Base-by-base conservation (phyloP, 2,329 filamentous ascomycete species). In the Nemania bipapillata region DNA sequence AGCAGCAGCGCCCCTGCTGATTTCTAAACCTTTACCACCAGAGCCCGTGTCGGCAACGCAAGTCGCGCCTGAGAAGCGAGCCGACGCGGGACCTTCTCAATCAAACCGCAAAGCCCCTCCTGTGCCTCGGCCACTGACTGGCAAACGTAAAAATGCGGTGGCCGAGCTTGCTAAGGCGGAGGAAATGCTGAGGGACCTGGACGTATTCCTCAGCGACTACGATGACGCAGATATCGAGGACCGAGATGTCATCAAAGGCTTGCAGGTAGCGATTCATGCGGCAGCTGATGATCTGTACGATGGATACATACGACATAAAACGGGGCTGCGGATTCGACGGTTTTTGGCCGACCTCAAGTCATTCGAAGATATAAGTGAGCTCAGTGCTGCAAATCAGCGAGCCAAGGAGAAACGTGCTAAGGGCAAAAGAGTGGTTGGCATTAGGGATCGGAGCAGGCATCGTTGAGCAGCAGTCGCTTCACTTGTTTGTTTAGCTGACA, bases 281-380 rank as follows among this genome's bases (percentile, higher is more conserved):
- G 86, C 86, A 4, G 87, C 86, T 57, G 84, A 89, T 63, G 83
- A 86, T 63, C 78, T 83, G 40, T 81, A 88, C 1, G 86, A 89
- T 73, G 81, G 81, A 0, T 84, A 84, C 75, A 84, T 89, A 62
- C 79, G 82, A 30, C 78, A 83, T 24, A 82, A 83, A 68, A 88
- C 86, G 0, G 87, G 87, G 0, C 74, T 87, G 26, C 79, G 84
- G 15, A 82, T 89, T 53, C 82, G 87, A 37, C 83, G 82, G 6
- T 87, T 89, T 68, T 75, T 89, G 17, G 85, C 85, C 3, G 86
- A 87, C 72, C 73, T 89, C 42, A 84, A 82, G 72, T 81, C 80
- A 0, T 82, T 88, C 52, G 86, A 87, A 63, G 80, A 80, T 12
- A 72, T 88, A 47, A 79, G 79, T 1, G 77, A 79, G 68, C 73